These are phyloP conservation scores for Saccharomyces hybrid DNA, from an alignment of 1,139 yeast genomes.

Conservation along the genomic window DNA sequence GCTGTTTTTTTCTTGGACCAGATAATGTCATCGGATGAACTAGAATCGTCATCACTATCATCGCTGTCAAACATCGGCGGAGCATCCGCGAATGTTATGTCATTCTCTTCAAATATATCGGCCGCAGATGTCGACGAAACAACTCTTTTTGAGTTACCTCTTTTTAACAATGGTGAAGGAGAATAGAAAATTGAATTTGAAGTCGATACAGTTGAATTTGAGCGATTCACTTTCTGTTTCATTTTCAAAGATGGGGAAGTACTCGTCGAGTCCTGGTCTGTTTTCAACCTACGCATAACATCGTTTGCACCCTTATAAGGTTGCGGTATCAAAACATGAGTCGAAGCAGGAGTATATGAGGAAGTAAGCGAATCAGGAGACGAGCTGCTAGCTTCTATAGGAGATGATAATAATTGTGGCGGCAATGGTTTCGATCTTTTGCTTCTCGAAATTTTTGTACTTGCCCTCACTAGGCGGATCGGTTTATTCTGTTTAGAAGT, in stretches of 20 bases:
- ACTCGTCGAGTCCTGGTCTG: conserved; percentile 13
- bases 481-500: conserved; percentile 8
- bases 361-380: conserved; percentile 20
- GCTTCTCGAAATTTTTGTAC: conserved; percentile 11
- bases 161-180: conserved; percentile 41
- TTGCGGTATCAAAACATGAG: conserved; percentile 35
- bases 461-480: conserved; percentile 14
- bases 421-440: conserved; percentile 18
- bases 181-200: conserved; percentile 17
- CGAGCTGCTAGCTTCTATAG: conserved; percentile 11
- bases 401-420: conserved; percentile 7
- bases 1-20: conserved; percentile 9
- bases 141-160: conserved; percentile 48
- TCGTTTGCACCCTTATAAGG: conserved; percentile 35
- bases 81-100: conserved; percentile 63
- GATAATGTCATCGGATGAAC: conserved; percentile 17
- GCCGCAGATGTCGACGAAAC: conserved; percentile 32
- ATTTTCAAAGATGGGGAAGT: conserved; percentile 12
- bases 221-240: conserved; percentile 18
- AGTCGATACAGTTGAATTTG: conserved; percentile 23
- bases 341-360: conserved; percentile 37
- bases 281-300: conserved; percentile 8
- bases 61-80: conserved; percentile 46
- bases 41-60: conserved; percentile 16
- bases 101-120: conserved; percentile 59